Conservation (phyloP, 2,329 filamentous ascomycete genomes). For the Aspergillus niger region DNA sequence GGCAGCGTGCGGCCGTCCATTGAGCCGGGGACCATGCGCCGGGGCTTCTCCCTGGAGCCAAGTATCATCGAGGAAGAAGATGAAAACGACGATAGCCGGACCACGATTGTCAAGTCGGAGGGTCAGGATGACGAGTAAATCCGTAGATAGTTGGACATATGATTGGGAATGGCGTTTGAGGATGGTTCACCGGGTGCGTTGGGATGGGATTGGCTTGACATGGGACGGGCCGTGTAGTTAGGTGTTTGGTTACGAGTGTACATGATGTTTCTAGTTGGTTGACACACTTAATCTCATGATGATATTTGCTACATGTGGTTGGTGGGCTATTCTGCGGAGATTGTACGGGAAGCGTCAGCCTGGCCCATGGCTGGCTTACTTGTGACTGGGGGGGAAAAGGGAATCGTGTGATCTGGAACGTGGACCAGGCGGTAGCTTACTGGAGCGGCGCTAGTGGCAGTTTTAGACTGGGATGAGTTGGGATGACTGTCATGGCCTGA, state of each 20-base stretch:
- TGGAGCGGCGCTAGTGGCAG: constrained; percentile 1
- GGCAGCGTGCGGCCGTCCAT: constrained; percentile 34
- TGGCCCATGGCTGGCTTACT: too few species aligned
- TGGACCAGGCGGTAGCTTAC: not conserved
- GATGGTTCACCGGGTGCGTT: not conserved
- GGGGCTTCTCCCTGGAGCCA: constrained; percentile 35
- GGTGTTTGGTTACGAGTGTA: constrained; percentile 13
- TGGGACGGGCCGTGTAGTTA: constrained; percentile 1
- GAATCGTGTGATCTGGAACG: constrained; percentile 4
- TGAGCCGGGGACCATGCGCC: constrained; percentile 27
- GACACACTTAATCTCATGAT: not conserved
- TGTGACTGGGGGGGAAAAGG: too few species aligned
- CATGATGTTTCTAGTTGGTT: constrained; percentile 1
- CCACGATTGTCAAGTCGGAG: constrained; percentile 38
- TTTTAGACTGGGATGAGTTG: constrained; percentile 3
- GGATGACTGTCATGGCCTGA: constrained; percentile 13
- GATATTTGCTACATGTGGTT: not conserved
- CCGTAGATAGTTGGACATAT: not conserved
- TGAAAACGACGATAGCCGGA: constrained; percentile 39
- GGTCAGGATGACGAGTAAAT: constrained; percentile 26
- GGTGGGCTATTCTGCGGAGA: too few species aligned
- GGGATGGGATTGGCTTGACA: not conserved
- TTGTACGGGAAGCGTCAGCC: too few species aligned
- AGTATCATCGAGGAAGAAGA: constrained; percentile 42
- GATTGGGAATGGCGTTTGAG: constrained; percentile 22